Evolutionary conservation across 371 early-diverging fungal genomes (phyloP).

Genomic region (Syncephalastrum racemosum): DNA sequence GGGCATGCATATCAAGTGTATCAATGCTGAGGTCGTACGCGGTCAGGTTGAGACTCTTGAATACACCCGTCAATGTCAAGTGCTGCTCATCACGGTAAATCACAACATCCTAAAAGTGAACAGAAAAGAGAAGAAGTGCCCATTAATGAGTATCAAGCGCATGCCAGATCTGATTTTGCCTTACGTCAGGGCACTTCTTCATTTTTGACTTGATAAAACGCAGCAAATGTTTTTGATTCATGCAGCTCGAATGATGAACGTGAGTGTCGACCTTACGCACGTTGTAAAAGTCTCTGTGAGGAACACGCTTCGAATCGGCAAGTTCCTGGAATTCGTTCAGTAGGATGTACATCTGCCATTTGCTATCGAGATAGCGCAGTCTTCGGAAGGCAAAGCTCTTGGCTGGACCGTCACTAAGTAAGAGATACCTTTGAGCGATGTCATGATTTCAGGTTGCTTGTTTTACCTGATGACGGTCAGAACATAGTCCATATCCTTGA

Average conservation of each 20-base stretch:
- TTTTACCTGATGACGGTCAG: constrained; percentile 68
- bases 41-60: constrained; percentile 91
- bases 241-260: constrained; percentile 95
- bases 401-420: constrained; percentile 83
- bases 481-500: constrained; percentile 84
- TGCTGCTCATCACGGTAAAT: constrained; percentile 76
- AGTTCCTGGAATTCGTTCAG: constrained; percentile 93
- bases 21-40: constrained; percentile 97
- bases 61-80: constrained; percentile 79
- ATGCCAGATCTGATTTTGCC: constrained; percentile 2
- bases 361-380: constrained; percentile 90
- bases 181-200: constrained; percentile 76
- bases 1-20: constrained; percentile 97
- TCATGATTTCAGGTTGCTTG: not conserved
- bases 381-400: constrained; percentile 95
- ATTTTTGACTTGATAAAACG: constrained; percentile 98
- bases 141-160: not conserved
- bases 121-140: not conserved
- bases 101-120: constrained; percentile 57
- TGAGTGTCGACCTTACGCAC: constrained; percentile 99
- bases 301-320: constrained; percentile 92
- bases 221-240: constrained; percentile 98
- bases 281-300: constrained; percentile 98
- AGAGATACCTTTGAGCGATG: not conserved
- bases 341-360: constrained; percentile 92